Percentiles rank a stretch among this genome's conserved stretches.
These are phyloP conservation scores for Floccularia luteovirens DNA, from an alignment of 768 basidiomycete species.

Conservation along the genomic window DNA sequence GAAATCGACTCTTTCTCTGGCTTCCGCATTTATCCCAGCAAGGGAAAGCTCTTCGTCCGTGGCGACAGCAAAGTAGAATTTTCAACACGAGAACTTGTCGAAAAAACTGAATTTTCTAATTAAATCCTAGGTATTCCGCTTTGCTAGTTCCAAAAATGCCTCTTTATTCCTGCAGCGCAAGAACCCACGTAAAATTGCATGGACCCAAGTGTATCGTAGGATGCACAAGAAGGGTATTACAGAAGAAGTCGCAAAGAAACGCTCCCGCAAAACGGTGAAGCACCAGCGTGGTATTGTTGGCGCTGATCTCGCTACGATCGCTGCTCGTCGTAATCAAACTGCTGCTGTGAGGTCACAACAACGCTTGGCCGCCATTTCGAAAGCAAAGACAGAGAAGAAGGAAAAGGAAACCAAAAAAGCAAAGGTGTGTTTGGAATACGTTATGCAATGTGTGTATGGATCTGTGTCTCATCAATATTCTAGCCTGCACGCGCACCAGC, in stretches of 20 bases:
- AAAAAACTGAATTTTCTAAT: not conserved
- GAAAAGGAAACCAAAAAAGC: constrained; percentile 90
- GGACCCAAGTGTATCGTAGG: constrained; percentile 90
- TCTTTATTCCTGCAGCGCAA: constrained; percentile 99
- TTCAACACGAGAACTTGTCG: not conserved
- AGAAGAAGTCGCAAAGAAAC: constrained; percentile 99
- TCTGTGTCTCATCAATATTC: constrained; percentile 5
- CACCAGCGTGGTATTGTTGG: constrained; percentile 98
- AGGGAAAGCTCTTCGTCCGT: constrained; percentile 93
- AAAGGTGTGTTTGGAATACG: constrained; percentile 42
- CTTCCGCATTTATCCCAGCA: constrained; percentile 95
- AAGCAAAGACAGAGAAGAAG: constrained; percentile 97
- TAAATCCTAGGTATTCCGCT: constrained; percentile 82
- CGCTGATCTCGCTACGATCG: constrained; percentile 87
- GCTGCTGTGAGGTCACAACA: constrained; percentile 75
- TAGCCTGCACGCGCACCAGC: constrained; percentile 52
- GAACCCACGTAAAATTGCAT: constrained; percentile 99
- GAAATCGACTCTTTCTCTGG: constrained; percentile 98
- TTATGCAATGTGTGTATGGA: not conserved
- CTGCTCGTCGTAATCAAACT: constrained; percentile 90
- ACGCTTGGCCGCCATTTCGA: constrained; percentile 79
- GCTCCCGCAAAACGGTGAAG: constrained; percentile 94
- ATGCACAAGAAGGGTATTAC: constrained; percentile 99
- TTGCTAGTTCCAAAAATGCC: constrained; percentile 85
- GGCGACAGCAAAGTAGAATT: constrained; percentile 87